Evolutionary conservation across 768 basidiomycete genomes (phyloP), one percentile per base, ranked within the genome.

Genomic region (Xerocomellus chrysenteron): DNA sequence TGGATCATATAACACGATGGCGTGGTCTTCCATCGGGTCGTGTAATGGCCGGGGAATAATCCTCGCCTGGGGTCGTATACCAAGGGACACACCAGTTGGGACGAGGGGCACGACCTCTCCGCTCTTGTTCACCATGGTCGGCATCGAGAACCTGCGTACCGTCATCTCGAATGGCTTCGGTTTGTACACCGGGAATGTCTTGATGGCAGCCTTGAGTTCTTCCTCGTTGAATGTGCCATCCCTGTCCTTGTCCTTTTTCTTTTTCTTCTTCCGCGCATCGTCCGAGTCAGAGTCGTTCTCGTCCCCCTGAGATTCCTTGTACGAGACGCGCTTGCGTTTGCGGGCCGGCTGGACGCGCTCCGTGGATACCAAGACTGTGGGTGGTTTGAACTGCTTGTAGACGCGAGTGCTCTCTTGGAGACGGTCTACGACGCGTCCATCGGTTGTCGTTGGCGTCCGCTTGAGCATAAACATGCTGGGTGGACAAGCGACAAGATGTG

Each of bases 21-120:
- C 94, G 72, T 98, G 95, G 64, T 98, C 94, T 48, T 90, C 86
- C 91, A 99, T 95, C 1, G 95, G 97, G 69, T 99, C 94, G 65
- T 95, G 89, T n/a, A 98, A 76, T 6, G 97, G 97, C 21, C 95
- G 81, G 17, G 97, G 97, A 47, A 90, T 82, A 56, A 97, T 74
- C 62, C 83, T 89, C 0, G 87, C 80, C 54, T 84, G 86, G 0
- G 92, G 88, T 13, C 94, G 84, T 52, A 91, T 86, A 28, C 97
- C 97, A 5, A 99, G 84, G 12, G 94, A 86, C 3, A 80, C 78
- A 63, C 90, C 85, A 0, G 90, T 84, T 5, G 82, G 75, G 4
- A 80, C 59, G 11, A 84, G 78, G 2, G 75, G 65, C 3, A 94
- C 75, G 13, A 80, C 58, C 40, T 84, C 78, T 2, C 93, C 92